A percentile compares a stretch with the other conserved stretches of the same genome.
Evolutionary conservation across 2,329 filamentous ascomycete species (phyloP).

Genomic region (Trichoderma harzianum): DNA sequence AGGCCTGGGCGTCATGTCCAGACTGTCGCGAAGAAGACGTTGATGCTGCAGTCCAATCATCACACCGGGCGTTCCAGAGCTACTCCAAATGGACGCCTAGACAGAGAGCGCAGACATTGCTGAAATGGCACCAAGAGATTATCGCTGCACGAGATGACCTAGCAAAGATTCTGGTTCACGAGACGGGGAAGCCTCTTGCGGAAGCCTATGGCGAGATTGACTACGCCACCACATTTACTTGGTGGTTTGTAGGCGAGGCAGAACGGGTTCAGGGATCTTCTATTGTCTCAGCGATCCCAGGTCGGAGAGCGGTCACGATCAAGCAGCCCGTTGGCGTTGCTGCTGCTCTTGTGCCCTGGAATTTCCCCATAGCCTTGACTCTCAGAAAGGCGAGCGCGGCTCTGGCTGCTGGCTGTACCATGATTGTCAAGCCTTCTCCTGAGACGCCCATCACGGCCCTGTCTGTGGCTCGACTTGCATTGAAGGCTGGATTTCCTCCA

Average conservation of each 20-base stretch:
- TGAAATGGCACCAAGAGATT: slow-evolving; percentile 38
- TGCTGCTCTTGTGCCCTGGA: slow-evolving; percentile 45
- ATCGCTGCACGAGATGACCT: slow-evolving; percentile 36
- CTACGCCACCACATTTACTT: slow-evolving; percentile 51
- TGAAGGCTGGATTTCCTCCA: slow-evolving; percentile 69
- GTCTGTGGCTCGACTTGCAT: slow-evolving; percentile 63
- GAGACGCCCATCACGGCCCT: slow-evolving; percentile 73
- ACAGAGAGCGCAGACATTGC: slow-evolving; percentile 34
- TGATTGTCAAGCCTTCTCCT: slow-evolving; percentile 70
- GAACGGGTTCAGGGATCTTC: slow-evolving; percentile 55
- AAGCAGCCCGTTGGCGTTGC: slow-evolving; percentile 48
- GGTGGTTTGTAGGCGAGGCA: slow-evolving; percentile 55
- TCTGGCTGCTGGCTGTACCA: slow-evolving; percentile 70
- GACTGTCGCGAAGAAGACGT: slow-evolving; percentile 43
- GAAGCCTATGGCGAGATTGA: slow-evolving; percentile 55
- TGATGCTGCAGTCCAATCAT: slow-evolving; percentile 35
- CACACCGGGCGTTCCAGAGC: slow-evolving; percentile 35
- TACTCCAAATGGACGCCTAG: slow-evolving; percentile 39
- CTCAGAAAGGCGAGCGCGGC: slow-evolving; percentile 49
- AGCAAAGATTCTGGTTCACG: slow-evolving; percentile 39
- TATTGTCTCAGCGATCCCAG: slow-evolving; percentile 56
- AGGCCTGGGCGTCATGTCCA: slow-evolving; percentile 49
- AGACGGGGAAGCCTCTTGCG: slow-evolving; percentile 56
- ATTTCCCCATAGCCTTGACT: slow-evolving; percentile 56
- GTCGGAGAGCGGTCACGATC: slow-evolving; percentile 64